Percentiles rank a stretch among this genome's conserved stretches.
Evolutionary conservation across 73 alveolate genomes (phyloP).

Genomic region (Paramecium bursaria): DNA sequence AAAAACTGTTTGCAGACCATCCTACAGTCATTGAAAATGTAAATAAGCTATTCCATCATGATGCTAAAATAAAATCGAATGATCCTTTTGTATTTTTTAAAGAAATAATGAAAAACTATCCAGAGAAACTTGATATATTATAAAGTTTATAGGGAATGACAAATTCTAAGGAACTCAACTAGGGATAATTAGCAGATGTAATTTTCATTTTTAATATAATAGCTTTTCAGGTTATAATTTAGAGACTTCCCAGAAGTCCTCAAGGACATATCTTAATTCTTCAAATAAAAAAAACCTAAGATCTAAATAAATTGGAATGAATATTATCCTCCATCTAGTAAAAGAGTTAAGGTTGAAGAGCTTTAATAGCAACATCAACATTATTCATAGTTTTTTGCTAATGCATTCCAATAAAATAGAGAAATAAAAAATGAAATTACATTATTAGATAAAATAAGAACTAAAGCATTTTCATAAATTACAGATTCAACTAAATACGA

Average conservation of each 20-base stretch:
- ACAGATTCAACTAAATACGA: neutral
- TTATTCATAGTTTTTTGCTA: slow-evolving; percentile 21
- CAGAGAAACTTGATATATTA: neutral
- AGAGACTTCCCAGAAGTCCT: slow-evolving; percentile 35
- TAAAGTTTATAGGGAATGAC: neutral
- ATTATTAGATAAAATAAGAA: slow-evolving; percentile 20
- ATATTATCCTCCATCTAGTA: neutral
- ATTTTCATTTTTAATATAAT: neutral
- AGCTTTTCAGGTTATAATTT: slow-evolving; percentile 31
- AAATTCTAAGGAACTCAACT: neutral
- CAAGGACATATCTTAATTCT: neutral
- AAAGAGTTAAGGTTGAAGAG: slow-evolving; percentile 2
- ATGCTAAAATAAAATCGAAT: slow-evolving; percentile 48
- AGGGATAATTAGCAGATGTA: slow-evolving; percentile 43
- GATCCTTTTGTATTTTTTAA: slow-evolving; percentile 5
- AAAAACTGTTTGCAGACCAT: slow-evolving; percentile 28
- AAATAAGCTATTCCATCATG: slow-evolving; percentile 51
- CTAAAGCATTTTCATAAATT: slow-evolving; percentile 5
- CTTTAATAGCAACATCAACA: neutral
- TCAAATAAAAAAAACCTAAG: slow-evolving; percentile 8
- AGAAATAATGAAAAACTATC: neutral
- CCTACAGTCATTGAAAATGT: slow-evolving; percentile 57
- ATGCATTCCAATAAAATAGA: slow-evolving; percentile 28
- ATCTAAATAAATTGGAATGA: slow-evolving; percentile 43
- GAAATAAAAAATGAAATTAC: slow-evolving; percentile 54